phyloP scores from a whole-genome alignment of 2,329 filamentous ascomycete genomes.

The Botrytis fragariae region DNA sequence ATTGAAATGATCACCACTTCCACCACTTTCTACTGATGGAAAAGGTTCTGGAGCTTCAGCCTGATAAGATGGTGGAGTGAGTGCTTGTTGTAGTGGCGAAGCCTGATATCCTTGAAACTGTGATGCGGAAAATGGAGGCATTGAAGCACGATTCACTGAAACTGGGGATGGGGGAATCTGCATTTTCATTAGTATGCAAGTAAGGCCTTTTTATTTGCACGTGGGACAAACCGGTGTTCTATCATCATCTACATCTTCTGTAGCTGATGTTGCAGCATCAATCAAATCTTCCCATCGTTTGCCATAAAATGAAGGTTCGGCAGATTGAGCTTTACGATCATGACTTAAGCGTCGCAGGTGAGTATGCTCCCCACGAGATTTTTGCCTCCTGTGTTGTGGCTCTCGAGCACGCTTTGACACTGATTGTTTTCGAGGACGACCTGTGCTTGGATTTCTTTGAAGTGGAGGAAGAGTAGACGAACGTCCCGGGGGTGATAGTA shows the following conservation, averaged over 20 bases:
- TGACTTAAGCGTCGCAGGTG: slow-evolving; percentile 65
- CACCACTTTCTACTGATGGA: slow-evolving; percentile 80
- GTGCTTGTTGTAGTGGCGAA: slow-evolving; percentile 83
- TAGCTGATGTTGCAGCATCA: slow-evolving; percentile 88
- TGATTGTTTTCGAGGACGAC: slow-evolving; percentile 79
- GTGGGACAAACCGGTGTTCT: slow-evolving; percentile 71
- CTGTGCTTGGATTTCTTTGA: slow-evolving; percentile 68
- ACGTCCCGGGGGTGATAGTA: slow-evolving; percentile 78
- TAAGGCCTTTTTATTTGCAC: background rate
- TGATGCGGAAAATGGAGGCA: slow-evolving; percentile 58
- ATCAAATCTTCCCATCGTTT: slow-evolving; percentile 97
- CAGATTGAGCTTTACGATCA: slow-evolving; percentile 80
- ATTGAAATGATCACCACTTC: slow-evolving; percentile 70
- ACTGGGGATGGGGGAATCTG: slow-evolving; percentile 65
- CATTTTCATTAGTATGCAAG: slow-evolving; percentile 29
- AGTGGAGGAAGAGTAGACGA: slow-evolving; percentile 86
- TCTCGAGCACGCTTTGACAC: slow-evolving; percentile 76
- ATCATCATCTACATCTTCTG: slow-evolving; percentile 87
- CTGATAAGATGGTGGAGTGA: slow-evolving; percentile 75
- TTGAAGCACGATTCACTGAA: slow-evolving; percentile 59
- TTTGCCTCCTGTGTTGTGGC: slow-evolving; percentile 76
- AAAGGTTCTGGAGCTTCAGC: slow-evolving; percentile 73
- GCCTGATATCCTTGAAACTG: slow-evolving; percentile 75
- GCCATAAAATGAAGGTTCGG: slow-evolving; percentile 69
- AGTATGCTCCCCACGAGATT: slow-evolving; percentile 65